phyloP scores from a whole-genome alignment of 768 basidiomycete species.

The Asterophora lycoperdoides region DNA sequence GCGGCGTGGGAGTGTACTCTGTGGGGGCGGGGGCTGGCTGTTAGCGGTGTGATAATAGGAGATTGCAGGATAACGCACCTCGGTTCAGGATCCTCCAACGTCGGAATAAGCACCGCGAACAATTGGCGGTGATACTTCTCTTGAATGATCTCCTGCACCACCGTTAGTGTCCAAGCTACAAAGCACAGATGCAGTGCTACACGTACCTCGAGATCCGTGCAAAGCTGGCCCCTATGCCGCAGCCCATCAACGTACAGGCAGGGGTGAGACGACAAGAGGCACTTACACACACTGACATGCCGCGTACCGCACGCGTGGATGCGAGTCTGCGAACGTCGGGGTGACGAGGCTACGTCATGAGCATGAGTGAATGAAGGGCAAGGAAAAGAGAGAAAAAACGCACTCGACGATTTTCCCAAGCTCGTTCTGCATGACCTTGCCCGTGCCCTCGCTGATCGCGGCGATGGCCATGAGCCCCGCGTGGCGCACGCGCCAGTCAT shows the following conservation, averaged over 20 bases:
- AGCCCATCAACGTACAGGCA: constrained; percentile 8
- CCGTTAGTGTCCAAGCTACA: not conserved
- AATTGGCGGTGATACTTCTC: constrained; percentile 62
- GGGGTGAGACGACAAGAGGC: not conserved
- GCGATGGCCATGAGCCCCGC: constrained; percentile 87
- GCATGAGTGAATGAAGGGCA: not conserved
- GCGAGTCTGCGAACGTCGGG: constrained; percentile 72
- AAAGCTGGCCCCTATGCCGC: constrained; percentile 79
- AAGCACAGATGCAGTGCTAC: not conserved
- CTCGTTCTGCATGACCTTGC: constrained; percentile 77
- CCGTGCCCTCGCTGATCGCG: constrained; percentile 80
- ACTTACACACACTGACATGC: constrained; percentile 87
- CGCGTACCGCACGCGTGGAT: constrained; percentile 72
- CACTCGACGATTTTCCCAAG: constrained; percentile 80
- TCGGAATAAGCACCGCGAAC: constrained; percentile 65
- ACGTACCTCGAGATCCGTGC: constrained; percentile 79
- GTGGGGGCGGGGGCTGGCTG: not conserved
- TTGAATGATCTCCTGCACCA: constrained; percentile 66
- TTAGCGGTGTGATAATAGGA: not conserved
- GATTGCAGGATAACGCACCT: constrained; percentile 36
- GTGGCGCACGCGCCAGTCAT: constrained; percentile 83
- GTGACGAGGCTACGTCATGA: constrained; percentile 53
- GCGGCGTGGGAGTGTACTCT: constrained; percentile 88
- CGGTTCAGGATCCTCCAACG: constrained; percentile 72
- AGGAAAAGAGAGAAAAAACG: constrained; percentile 1